Evolutionary conservation across 73 alveolate species (phyloP), one percentile per base, ranked within the genome.

Genomic region (Paramecium octaurelia): DNA sequence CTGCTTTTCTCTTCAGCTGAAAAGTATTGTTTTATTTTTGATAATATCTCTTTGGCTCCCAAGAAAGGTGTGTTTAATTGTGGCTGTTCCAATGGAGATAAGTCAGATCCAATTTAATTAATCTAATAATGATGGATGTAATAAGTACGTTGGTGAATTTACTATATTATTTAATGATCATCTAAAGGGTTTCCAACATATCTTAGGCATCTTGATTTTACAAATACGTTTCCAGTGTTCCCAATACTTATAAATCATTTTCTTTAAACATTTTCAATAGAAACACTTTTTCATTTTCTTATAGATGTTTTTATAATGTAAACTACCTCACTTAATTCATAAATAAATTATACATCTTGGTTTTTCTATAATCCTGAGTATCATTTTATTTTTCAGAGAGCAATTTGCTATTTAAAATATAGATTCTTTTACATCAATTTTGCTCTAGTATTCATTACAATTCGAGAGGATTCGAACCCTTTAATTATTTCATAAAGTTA

Each of bases 201-300:
- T 80, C 91, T 80, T 80, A 7, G 14, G 76, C 91, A 80, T 80
- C 91, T 44, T 24, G 12, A 44, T 80, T 80, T 27, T 44, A 35
- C 6, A 80, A 43, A 46, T 80, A 80, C 3, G 91, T 44, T 48
- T 80, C 91, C 9, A 80, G 2, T 23, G 91, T 48, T 8, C 91
- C 91, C 2, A 80, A 46, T 7, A 80, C 91, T 46, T 80, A 80
- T 38, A 43, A 23, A 80, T 80, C 91, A 42, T 48, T 46, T 10
- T 80, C 91, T 27, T 16, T 27, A 44, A 80, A 80, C 91, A 80
- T 42, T 80, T 80, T 80, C 27, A 44, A 80, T 80, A 80, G 24
- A 43, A 16, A 80, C 8, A 23, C 20, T 27, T 31, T 46, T 46
- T 80, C 91, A 31, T 42, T 46, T 42, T 80, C 91, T 44, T 20